Evolutionary conservation across 495 filamentous ascomycete species (phyloP).

Genomic region (Penicillium goetzii): DNA sequence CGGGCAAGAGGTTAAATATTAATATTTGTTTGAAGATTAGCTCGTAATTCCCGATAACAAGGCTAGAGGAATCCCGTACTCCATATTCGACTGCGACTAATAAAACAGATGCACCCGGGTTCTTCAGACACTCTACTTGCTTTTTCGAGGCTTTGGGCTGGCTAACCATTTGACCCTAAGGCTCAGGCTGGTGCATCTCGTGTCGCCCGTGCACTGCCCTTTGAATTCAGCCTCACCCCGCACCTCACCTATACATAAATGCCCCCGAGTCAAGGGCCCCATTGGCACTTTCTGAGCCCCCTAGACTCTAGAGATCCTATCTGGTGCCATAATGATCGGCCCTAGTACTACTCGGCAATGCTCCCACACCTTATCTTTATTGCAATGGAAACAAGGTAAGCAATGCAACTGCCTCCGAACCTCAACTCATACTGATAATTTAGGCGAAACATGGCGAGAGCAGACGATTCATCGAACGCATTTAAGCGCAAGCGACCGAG

Average conservation of each 20-base stretch:
- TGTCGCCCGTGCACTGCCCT: not conserved
- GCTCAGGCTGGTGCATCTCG: no score
- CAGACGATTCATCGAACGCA: not conserved
- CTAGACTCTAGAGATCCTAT: not conserved
- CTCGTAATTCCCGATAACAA: not conserved
- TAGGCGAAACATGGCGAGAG: not conserved
- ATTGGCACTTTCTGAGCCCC: not conserved
- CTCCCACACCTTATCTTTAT: not conserved
- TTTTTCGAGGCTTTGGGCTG: not conserved
- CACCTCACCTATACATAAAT: not conserved
- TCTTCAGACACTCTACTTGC: not conserved
- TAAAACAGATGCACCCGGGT: not conserved
- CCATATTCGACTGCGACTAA: not conserved
- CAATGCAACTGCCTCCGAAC: no score
- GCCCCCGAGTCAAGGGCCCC: not conserved
- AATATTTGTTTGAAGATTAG: not conserved
- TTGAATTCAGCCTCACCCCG: constrained; percentile 9
- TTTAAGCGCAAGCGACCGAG: not conserved
- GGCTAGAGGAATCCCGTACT: not conserved
- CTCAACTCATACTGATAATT: not conserved
- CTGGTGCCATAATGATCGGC: not conserved
- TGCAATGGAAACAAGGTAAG: constrained; percentile 7
- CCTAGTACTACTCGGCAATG: not conserved
- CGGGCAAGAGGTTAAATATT: not conserved
- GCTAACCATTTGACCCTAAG: not conserved